Conservation (phyloP, 192 early-diverging fungal genomes). For the Umbelopsis vinacea region DNA sequence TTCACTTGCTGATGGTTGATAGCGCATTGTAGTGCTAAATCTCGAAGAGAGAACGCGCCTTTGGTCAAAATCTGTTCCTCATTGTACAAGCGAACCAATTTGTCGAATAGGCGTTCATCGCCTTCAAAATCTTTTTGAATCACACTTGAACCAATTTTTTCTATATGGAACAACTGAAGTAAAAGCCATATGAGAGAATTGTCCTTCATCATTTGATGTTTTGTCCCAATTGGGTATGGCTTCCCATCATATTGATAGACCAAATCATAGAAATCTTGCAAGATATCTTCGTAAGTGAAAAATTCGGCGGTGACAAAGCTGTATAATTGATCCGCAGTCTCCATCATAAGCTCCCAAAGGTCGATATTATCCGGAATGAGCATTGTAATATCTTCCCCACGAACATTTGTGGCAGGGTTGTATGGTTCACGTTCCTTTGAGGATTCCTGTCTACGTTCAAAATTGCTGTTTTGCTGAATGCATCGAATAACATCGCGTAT, state of each 20-base stretch:
- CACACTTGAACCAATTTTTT: conserved; percentile 61
- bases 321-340: conserved; percentile 77
- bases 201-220: conserved; percentile 60
- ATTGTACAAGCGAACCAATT: conserved; percentile 74
- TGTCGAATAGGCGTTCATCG: conserved; percentile 74
- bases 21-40: conserved; percentile 75
- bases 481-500: conserved; percentile 55
- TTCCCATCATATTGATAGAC: conserved; percentile 58
- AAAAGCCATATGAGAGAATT: conserved; percentile 77
- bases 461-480: conserved; percentile 49
- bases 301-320: conserved; percentile 67
- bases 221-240: conserved; percentile 42
- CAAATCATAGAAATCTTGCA: conserved; percentile 57
- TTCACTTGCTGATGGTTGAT: conserved; percentile 66
- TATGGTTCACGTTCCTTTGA: conserved; percentile 29
- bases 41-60: conserved; percentile 76
- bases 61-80: conserved; percentile 72
- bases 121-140: conserved; percentile 66
- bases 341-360: conserved; percentile 77
- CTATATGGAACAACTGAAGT: conserved; percentile 71
- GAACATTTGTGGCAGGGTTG: conserved; percentile 24
- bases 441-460: conserved; percentile 31
- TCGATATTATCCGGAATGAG: conserved; percentile 67
- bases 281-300: conserved; percentile 60
- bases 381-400: conserved; percentile 53